These are phyloP conservation scores for Saccharomyces pastorianus DNA, from an alignment of 1,139 yeast genomes.

Conservation along the genomic window DNA sequence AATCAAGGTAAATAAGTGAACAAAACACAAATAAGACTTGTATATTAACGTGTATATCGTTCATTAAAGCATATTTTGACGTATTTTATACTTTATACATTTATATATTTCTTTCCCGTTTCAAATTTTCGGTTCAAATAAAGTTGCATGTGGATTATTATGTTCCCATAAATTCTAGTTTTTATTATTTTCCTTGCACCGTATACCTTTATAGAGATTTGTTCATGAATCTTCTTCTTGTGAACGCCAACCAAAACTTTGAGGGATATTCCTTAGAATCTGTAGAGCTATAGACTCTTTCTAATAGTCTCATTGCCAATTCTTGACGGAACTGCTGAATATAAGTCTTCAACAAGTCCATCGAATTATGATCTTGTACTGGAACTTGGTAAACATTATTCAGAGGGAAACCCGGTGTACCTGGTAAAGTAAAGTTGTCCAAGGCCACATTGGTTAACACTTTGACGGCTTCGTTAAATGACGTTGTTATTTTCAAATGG, in stretches of 20 bases:
- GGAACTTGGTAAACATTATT: conserved; percentile 67
- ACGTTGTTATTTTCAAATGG: conserved; percentile 42
- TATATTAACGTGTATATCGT: not conserved
- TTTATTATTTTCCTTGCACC: no score
- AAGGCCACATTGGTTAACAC: conserved; percentile 73
- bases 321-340: conserved; percentile 93
- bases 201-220: conserved; percentile 39
- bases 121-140: conserved; percentile 5
- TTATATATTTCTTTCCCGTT: not conserved
- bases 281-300: conserved; percentile 53
- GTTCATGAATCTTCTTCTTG: conserved; percentile 92
- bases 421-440: conserved; percentile 87
- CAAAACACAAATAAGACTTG: not conserved
- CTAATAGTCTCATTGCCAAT: conserved; percentile 70
- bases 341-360: conserved; percentile 70
- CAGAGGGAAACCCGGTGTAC: conserved; percentile 89
- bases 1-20: not conserved
- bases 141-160: not conserved
- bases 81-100: not conserved
- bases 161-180: no score
- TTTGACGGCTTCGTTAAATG: conserved; percentile 60
- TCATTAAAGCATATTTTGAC: not conserved
- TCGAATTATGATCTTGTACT: conserved; percentile 66
- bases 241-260: conserved; percentile 91
- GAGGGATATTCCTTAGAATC: conserved; percentile 44